Evolutionary conservation across 352 stramenopile species (phyloP).

Genomic region (Phytophthora fragariae): DNA sequence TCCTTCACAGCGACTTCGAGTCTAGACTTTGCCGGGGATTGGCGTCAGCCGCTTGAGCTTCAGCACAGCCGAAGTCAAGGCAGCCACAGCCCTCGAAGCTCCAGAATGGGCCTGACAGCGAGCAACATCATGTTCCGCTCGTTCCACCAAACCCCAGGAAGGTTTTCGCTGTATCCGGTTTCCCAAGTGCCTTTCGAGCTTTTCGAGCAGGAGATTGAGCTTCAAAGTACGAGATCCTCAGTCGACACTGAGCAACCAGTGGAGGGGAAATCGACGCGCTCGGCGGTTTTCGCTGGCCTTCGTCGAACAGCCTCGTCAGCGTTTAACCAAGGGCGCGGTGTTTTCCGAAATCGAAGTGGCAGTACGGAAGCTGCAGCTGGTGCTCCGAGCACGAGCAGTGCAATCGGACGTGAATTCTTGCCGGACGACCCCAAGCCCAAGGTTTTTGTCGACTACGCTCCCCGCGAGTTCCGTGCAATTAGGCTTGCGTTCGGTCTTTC

Average conservation of each 20-base stretch:
- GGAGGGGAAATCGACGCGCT: constrained; percentile 36
- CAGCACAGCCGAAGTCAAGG: constrained; percentile 36
- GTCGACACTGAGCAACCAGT: constrained; percentile 16
- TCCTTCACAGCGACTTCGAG: constrained; percentile 26
- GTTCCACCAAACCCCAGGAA: constrained; percentile 35
- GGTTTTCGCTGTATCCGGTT: constrained; percentile 73
- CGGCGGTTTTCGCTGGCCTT: constrained; percentile 55
- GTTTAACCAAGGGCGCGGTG: constrained; percentile 44
- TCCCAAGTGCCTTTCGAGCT: constrained; percentile 81
- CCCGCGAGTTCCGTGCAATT: constrained; percentile 71
- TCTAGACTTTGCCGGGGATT: constrained; percentile 17
- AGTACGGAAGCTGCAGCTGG: constrained; percentile 22
- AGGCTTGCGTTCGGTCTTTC: constrained; percentile 66
- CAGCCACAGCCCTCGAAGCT: constrained; percentile 15
- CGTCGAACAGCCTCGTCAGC: constrained; percentile 53
- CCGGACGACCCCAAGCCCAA: constrained; percentile 68
- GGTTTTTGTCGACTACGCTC: constrained; percentile 81
- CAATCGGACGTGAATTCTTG: constrained; percentile 30
- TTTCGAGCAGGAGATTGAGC: constrained; percentile 80
- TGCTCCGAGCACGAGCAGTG: constrained; percentile 5
- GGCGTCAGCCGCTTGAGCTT: constrained; percentile 28
- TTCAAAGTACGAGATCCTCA: constrained; percentile 58
- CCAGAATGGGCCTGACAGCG: constrained; percentile 16
- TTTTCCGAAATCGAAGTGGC: constrained; percentile 37
- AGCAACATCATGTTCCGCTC: constrained; percentile 33